phyloP scores from a whole-genome alignment of 2,329 filamentous ascomycete species.

The Elsinoe arachidis region DNA sequence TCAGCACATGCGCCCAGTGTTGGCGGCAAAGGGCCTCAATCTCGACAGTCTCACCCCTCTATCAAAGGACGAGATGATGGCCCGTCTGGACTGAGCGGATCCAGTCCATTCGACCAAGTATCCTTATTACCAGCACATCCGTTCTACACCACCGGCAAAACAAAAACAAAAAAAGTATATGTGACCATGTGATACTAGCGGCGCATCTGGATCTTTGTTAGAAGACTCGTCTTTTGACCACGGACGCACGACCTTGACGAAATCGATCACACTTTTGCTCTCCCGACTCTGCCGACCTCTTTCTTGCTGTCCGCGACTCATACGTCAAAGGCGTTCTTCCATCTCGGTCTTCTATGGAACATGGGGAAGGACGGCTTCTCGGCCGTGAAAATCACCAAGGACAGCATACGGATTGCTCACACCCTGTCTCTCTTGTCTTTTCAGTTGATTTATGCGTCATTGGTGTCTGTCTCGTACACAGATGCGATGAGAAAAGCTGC shows the following conservation, averaged over 20 bases:
- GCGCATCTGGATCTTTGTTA: slow-evolving; percentile 14
- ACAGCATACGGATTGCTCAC: slow-evolving; percentile 7
- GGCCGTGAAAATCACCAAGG: not conserved
- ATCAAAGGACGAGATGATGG: slow-evolving; percentile 93
- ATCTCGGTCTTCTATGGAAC: slow-evolving; percentile 5
- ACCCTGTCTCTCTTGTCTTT: slow-evolving; percentile 7
- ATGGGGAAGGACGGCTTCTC: not conserved
- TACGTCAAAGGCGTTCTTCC: slow-evolving; percentile 5
- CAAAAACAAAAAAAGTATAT: slow-evolving; percentile 13
- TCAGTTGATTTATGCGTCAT: not conserved
- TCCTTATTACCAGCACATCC: not conserved
- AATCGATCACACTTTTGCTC: not conserved
- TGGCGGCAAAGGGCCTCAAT: slow-evolving; percentile 70
- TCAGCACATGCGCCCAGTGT: slow-evolving; percentile 63
- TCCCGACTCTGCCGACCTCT: not conserved
- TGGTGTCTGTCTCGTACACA: not conserved
- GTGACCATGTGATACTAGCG: slow-evolving; percentile 15
- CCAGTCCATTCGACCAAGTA: slow-evolving; percentile 2
- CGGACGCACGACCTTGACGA: slow-evolving; percentile 11
- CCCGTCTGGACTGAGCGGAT: slow-evolving; percentile 69
- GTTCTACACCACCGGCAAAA: not conserved
- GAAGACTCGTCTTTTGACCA: slow-evolving; percentile 7
- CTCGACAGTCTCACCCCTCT: slow-evolving; percentile 90
- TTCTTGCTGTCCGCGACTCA: not conserved
- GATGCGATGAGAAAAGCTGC: slow-evolving; percentile 2